Conservation (phyloP, 139 green algal genomes). For the Coelastrella sp. region DNA sequence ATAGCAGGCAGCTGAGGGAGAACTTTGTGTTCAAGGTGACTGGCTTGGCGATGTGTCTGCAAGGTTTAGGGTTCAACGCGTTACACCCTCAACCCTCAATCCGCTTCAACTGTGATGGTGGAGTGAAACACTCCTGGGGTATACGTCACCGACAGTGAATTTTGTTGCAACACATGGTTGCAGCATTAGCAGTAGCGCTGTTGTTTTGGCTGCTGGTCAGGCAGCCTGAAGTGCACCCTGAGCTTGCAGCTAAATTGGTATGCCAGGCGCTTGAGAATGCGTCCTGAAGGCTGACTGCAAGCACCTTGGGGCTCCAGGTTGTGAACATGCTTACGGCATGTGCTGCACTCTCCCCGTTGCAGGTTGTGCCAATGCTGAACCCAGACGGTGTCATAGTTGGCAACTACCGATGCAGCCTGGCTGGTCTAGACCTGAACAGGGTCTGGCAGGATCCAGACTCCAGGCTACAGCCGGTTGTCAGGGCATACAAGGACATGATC, state of each 20-base stretch:
- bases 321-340: background rate
- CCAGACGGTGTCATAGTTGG: slow-evolving; percentile 67
- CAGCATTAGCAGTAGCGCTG: background rate
- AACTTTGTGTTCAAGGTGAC: slow-evolving; percentile 82
- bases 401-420: slow-evolving; percentile 80
- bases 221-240: too few species aligned
- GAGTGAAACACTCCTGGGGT: too few species aligned
- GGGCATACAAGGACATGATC: slow-evolving; percentile 73
- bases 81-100: too few species aligned
- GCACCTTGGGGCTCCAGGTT: too few species aligned
- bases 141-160: too few species aligned
- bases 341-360: background rate
- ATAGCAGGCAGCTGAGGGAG: slow-evolving; percentile 67
- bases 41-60: too few species aligned
- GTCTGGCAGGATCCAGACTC: slow-evolving; percentile 69
- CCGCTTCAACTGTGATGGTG: too few species aligned
- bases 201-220: too few species aligned
- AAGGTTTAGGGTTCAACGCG: too few species aligned
- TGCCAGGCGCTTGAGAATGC: too few species aligned
- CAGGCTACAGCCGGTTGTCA: slow-evolving; percentile 76
- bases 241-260: background rate
- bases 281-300: too few species aligned
- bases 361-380: slow-evolving; percentile 90
- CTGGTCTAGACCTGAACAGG: slow-evolving; percentile 85
- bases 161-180: too few species aligned